A percentile compares a stretch with the other conserved stretches of the same genome.
Evolutionary conservation across 2,329 filamentous ascomycete species (phyloP).

Genomic region (Chaetoscypha palmicola): DNA sequence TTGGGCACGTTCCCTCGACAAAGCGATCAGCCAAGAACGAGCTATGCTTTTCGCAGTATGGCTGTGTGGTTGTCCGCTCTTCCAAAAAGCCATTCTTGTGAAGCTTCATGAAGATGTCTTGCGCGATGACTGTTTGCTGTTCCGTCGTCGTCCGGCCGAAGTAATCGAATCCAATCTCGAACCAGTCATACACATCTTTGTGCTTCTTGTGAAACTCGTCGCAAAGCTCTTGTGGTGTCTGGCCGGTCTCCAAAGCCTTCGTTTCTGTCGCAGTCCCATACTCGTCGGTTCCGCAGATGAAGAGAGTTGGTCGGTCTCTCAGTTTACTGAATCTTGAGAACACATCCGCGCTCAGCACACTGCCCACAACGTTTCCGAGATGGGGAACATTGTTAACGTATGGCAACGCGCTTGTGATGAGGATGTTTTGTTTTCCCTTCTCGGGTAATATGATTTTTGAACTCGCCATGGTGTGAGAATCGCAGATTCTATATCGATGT

Average conservation of each 20-base stretch:
- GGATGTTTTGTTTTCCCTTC: constrained; percentile 73
- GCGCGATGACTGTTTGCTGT: constrained; percentile 86
- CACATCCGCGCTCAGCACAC: constrained; percentile 82
- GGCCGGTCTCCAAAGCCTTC: constrained; percentile 81
- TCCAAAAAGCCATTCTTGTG: constrained; percentile 82
- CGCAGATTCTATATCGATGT: background rate
- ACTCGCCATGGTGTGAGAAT: constrained; percentile 21
- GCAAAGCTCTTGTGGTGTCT: constrained; percentile 78
- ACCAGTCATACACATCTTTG: constrained; percentile 91
- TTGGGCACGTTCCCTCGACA: constrained; percentile 71
- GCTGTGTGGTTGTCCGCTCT: constrained; percentile 80
- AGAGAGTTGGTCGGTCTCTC: constrained; percentile 72
- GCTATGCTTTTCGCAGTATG: constrained; percentile 75
- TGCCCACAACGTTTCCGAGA: constrained; percentile 82
- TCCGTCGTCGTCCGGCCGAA: constrained; percentile 88
- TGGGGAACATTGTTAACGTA: constrained; percentile 79
- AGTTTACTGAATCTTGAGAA: constrained; percentile 77
- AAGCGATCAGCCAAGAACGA: constrained; percentile 81
- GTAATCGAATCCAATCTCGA: constrained; percentile 88
- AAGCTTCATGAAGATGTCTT: constrained; percentile 84
- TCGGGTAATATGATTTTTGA: constrained; percentile 50
- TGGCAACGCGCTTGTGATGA: constrained; percentile 86
- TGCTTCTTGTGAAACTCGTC: constrained; percentile 89
- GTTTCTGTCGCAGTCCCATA: constrained; percentile 96
- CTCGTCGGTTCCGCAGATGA: constrained; percentile 84